Base-by-base conservation (phyloP, 2,329 filamentous ascomycete species). In the Myriosclerotinia duriaeana region DNA sequence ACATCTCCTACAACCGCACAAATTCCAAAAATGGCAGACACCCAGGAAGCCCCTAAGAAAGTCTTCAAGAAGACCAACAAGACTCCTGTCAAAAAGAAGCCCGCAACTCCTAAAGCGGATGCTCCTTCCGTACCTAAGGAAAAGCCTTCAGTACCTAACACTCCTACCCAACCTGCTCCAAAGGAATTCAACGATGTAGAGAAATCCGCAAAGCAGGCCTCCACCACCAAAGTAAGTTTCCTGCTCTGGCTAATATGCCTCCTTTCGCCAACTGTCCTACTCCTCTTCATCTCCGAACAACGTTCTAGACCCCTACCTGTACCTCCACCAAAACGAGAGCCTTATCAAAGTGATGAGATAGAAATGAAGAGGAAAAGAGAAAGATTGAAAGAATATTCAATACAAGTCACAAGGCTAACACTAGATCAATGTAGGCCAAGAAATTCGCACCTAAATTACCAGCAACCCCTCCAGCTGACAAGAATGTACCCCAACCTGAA, bases 391-490 rank as follows among this genome's bases (percentile, higher is more conserved):
- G 50, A 66, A 44, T 61, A 66, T 61, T 66, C 64, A n/a, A 60
- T 65, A 26, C 54, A 36, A 40, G 46, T 65, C 48, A 52, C 46
- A 66, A 44, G 46, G 64, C 64, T 66, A 66, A 66, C 64, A n/a
- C n/a, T 66, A 12, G 46, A 61, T 40, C 42, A 66, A 66, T 60
- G 64, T 66, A 66, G 64, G 64, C 64, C 55, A 66, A 66, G 48
- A 66, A 66, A 42, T 66, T 66, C n/a, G 50, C 64, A 66, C 64
- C 64, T 26, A 66, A 66, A 36, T 14, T 50, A 66, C 64, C 64
- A 36, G 50, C 46, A 58, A 66, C 64, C 53, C 64, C 64, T 61
- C 55, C 64, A 66, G 64, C 64, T 66, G 58, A 60, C 44, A 60
- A 60, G 8, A 61, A 53, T 48, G 38, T 53, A 38, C 46, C 55